Evolutionary conservation across 2,329 filamentous ascomycete species (phyloP).

Genomic region (Stagonosporopsis cucurbitacearum): DNA sequence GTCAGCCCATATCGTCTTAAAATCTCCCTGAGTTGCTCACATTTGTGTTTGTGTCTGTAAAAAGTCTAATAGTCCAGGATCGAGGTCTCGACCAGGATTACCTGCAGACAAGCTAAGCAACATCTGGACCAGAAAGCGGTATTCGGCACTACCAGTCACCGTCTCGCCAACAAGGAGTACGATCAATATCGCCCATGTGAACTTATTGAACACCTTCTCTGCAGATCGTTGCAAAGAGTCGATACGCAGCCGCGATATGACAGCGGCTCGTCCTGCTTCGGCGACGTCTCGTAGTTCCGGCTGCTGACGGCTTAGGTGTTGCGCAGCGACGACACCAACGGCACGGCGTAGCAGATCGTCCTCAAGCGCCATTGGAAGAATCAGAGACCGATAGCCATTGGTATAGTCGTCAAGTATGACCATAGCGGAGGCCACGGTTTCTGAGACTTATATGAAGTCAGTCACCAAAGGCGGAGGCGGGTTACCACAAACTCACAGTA

Average conservation of each 20-base stretch:
- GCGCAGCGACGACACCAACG: slow-evolving; percentile 50
- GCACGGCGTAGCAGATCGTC: slow-evolving; percentile 47
- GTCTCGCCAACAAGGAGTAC: slow-evolving; percentile 53
- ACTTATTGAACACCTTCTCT: slow-evolving; percentile 45
- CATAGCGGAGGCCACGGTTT: slow-evolving; percentile 50
- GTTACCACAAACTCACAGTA: slow-evolving; percentile 38
- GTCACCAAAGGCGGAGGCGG: background rate
- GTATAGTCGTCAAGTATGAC: slow-evolving; percentile 47
- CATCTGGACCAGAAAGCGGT: slow-evolving; percentile 48
- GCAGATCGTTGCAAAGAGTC: slow-evolving; percentile 40
- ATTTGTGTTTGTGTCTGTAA: slow-evolving; percentile 15
- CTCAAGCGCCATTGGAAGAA: slow-evolving; percentile 51
- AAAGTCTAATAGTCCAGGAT: background rate
- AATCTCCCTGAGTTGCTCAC: background rate
- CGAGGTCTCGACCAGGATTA: background rate
- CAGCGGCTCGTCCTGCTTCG: slow-evolving; percentile 45
- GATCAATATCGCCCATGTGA: slow-evolving; percentile 49
- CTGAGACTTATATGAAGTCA: slow-evolving; percentile 38
- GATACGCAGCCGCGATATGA: slow-evolving; percentile 46
- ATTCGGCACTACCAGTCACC: slow-evolving; percentile 51
- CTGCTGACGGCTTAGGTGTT: slow-evolving; percentile 46
- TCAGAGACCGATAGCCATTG: slow-evolving; percentile 51
- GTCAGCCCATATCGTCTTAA: background rate
- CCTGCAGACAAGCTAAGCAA: slow-evolving; percentile 36
- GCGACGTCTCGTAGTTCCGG: slow-evolving; percentile 43